These are phyloP conservation scores for Marsdenia floribunda DNA, from an alignment of 257 asterid species.

Conservation along the genomic window DNA sequence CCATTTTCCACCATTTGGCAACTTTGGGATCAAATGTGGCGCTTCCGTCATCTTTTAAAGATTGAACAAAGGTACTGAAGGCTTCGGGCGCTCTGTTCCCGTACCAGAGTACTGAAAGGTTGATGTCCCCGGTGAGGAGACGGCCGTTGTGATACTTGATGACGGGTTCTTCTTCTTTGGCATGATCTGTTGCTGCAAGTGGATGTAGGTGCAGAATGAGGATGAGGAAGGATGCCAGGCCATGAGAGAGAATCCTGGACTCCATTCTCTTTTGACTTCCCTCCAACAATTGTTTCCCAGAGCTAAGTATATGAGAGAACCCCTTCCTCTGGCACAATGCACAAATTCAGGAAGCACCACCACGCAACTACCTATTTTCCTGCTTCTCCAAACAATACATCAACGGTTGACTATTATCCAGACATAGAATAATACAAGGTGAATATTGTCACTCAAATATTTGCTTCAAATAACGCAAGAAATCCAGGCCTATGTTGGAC, in stretches of 20 bases:
- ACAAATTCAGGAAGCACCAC: neutral
- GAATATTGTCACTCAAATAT: too few relatives aligned
- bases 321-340: neutral
- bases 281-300: neutral
- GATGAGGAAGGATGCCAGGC: slow-evolving; percentile 1
- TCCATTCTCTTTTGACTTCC: slow-evolving; percentile 4
- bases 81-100: neutral
- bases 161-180: neutral
- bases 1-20: slow-evolving; percentile 12
- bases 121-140: slow-evolving; percentile 9
- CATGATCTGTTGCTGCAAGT: neutral
- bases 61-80: neutral
- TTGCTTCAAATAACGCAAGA: too few relatives aligned
- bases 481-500: too few relatives aligned
- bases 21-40: slow-evolving; percentile 7
- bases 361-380: neutral
- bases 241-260: slow-evolving; percentile 2
- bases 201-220: neutral
- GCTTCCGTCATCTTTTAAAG: neutral
- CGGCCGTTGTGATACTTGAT: slow-evolving; percentile 12
- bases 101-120: slow-evolving; percentile 11
- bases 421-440: too few relatives aligned
- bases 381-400: neutral
- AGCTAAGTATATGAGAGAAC: neutral
- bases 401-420: neutral